Evolutionary conservation across 306 rosid species (phyloP).

Genomic region (Gastrolobium bilobum): DNA sequence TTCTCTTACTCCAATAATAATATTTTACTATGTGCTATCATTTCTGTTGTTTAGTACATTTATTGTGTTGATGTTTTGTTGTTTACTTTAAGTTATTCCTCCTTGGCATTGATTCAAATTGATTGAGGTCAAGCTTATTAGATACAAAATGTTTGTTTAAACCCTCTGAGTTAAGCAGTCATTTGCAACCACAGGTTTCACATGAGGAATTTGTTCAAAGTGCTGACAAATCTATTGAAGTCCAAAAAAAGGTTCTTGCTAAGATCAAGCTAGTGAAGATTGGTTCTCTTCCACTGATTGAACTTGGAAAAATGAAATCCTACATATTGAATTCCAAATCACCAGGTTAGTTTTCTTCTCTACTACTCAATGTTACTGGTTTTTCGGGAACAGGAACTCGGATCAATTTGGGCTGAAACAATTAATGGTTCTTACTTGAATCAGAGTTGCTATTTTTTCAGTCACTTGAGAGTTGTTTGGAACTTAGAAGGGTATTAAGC

Average conservation of each 20-base stretch:
- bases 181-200: constrained; percentile 66
- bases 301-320: constrained; percentile 82
- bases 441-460: constrained; percentile 22
- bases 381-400: constrained; percentile 3
- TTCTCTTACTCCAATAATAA: neutral
- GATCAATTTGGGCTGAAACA: constrained; percentile 28
- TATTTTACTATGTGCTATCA: neutral
- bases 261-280: constrained; percentile 76
- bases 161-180: constrained; percentile 19
- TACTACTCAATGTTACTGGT: constrained; percentile 5
- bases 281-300: constrained; percentile 72
- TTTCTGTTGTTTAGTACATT: constrained; percentile 25
- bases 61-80: constrained; percentile 9
- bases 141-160: constrained; percentile 37
- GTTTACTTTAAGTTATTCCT: constrained; percentile 24
- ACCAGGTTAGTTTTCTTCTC: constrained; percentile 57
- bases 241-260: constrained; percentile 68
- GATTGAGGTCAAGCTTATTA: constrained; percentile 16
- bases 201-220: constrained; percentile 61
- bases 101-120: constrained; percentile 31
- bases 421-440: constrained; percentile 29
- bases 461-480: constrained; percentile 12
- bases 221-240: constrained; percentile 53
- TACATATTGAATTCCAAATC: constrained; percentile 67
- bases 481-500: constrained; percentile 41